These are phyloP conservation scores for Trichosporon sp. DNA, from an alignment of 1,284 basidiomycete genomes.

Conservation along the genomic window DNA sequence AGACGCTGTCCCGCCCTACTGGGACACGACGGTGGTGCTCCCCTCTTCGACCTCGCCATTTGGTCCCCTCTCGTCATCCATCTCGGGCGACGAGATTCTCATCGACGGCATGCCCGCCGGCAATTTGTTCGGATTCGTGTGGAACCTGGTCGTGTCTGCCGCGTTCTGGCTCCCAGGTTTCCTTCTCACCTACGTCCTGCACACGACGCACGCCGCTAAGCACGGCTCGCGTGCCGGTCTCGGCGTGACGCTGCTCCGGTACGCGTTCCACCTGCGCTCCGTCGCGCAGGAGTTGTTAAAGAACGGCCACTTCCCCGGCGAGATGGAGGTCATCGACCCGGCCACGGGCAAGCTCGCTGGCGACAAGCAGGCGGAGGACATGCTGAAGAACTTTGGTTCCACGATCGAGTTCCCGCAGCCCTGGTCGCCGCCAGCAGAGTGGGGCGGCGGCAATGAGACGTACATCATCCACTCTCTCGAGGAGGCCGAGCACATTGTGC, in stretches of 20 bases:
- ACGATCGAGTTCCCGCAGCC: conserved; percentile 16
- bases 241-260: conserved; percentile 91
- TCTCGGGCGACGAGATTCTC: conserved; percentile 61
- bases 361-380: conserved; percentile 47
- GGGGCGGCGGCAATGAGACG: conserved; percentile 21
- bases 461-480: conserved; percentile 55
- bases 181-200: conserved; percentile 87
- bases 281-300: conserved; percentile 54
- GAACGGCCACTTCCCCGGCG: conserved; percentile 46
- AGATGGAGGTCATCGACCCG: conserved; percentile 44
- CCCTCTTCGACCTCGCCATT: conserved; percentile 57
- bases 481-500: conserved; percentile 53
- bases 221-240: conserved; percentile 92
- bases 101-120: conserved; percentile 64
- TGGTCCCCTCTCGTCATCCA: conserved; percentile 56
- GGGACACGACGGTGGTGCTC: conserved; percentile 92
- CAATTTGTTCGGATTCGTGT: conserved; percentile 58
- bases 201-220: conserved; percentile 92
- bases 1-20: conserved; percentile 92
- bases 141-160: conserved; percentile 75
- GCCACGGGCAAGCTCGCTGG: conserved; percentile 34
- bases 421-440: not conserved
- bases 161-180: conserved; percentile 98
- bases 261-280: conserved; percentile 78
- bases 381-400: conserved; percentile 40